These are phyloP conservation scores for Apocynum venetum DNA, from an alignment of 257 asterid species.

Conservation along the genomic window DNA sequence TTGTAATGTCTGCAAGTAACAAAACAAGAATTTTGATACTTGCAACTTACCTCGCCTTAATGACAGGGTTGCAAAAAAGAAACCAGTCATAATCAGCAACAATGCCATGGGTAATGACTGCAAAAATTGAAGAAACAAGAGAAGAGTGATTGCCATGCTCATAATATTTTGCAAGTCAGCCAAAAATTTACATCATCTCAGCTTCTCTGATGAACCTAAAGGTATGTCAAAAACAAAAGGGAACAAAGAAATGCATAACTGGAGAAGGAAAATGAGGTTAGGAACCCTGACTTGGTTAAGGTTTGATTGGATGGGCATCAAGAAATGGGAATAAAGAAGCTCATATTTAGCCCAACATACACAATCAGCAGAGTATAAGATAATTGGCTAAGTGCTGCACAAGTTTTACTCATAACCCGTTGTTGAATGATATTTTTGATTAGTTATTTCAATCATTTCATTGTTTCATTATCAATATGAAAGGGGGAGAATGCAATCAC, in stretches of 20 bases:
- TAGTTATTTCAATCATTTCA: too few species aligned
- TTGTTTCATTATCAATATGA: too few species aligned
- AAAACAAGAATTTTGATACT: not conserved
- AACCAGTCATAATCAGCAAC: slow-evolving; percentile 49
- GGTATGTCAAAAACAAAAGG: too few species aligned
- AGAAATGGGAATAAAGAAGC: not conserved
- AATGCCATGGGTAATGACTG: slow-evolving; percentile 90
- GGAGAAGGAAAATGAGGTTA: not conserved
- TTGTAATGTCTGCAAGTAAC: not conserved
- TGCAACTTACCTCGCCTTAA: slow-evolving; percentile 64
- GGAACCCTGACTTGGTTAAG: not conserved
- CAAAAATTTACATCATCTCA: not conserved
- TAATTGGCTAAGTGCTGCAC: too few species aligned
- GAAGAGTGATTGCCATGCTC: not conserved
- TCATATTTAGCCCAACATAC: not conserved
- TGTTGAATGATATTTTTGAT: too few species aligned
- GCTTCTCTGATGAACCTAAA: not conserved
- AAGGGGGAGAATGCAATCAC: too few species aligned
- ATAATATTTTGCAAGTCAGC: not conserved
- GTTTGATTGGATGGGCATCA: not conserved
- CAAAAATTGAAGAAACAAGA: slow-evolving; percentile 18
- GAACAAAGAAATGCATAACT: not conserved
- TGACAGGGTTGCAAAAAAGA: slow-evolving; percentile 52
- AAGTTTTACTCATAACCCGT: too few species aligned
- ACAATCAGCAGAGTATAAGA: too few species aligned